phyloP scores from a whole-genome alignment of 495 filamentous ascomycete species.

The Penicillium coffeae region DNA sequence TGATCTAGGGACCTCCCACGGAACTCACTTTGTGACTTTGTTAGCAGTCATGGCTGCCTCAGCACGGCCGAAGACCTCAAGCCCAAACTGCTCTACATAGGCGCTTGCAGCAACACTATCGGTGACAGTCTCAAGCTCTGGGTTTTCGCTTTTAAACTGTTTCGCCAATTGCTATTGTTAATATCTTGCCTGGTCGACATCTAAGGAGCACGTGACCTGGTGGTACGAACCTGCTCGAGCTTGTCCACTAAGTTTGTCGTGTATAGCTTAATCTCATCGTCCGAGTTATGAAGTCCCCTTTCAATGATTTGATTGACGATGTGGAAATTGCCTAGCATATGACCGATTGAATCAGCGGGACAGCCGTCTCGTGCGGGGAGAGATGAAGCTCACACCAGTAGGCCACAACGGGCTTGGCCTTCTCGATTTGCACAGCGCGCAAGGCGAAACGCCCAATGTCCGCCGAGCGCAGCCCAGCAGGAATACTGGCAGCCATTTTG shows the following conservation, averaged over 20 bases:
- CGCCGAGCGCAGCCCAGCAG: conserved; percentile 67
- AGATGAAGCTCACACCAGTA: conserved; percentile 78
- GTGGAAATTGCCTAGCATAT: conserved; percentile 74
- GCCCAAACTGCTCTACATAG: conserved; percentile 89
- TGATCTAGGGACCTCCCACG: background rate
- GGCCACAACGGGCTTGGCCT: conserved; percentile 75
- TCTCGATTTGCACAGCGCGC: conserved; percentile 80
- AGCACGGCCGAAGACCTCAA: conserved; percentile 80
- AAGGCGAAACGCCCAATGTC: conserved; percentile 76
- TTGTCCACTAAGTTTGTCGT: conserved; percentile 86
- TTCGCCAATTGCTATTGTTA: conserved; percentile 7
- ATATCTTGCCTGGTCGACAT: background rate
- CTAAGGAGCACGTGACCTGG: background rate
- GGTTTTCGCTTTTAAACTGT: conserved; percentile 63
- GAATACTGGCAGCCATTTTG: conserved; percentile 69
- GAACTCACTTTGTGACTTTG: conserved; percentile 72
- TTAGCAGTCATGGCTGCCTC: conserved; percentile 77
- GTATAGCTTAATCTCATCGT: conserved; percentile 71
- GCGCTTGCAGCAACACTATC: conserved; percentile 84
- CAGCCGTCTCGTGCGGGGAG: conserved; percentile 9
- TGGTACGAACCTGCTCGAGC: conserved; percentile 66
- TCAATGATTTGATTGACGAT: conserved; percentile 87
- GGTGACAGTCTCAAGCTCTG: conserved; percentile 65
- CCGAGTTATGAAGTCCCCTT: conserved; percentile 68
- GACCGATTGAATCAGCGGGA: conserved; percentile 8